Evolutionary conservation across 2,329 filamentous ascomycete genomes (phyloP).

Genomic region (Teratosphaeria destructans): DNA sequence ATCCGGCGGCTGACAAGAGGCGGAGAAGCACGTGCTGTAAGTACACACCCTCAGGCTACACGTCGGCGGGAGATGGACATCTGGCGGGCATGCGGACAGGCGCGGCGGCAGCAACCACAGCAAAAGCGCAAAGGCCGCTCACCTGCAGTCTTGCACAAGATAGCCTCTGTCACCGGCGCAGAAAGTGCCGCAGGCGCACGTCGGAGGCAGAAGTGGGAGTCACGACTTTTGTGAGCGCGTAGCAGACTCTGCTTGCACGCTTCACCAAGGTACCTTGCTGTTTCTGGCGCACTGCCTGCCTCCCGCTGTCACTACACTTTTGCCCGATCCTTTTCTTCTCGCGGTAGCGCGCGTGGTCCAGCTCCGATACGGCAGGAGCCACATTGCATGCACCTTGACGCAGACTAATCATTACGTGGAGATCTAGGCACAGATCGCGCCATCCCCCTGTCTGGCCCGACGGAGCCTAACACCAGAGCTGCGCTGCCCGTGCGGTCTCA

Average conservation of each 20-base stretch:
- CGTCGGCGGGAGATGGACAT: not conserved
- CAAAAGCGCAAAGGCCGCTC: not conserved
- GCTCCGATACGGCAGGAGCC: not conserved
- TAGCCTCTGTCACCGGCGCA: not conserved
- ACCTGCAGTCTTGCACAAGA: not conserved
- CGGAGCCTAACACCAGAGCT: not conserved
- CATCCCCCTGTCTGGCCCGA: not conserved
- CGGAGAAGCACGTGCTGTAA: not conserved
- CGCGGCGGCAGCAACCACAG: not conserved
- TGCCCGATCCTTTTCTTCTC: not conserved
- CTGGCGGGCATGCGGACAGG: not conserved
- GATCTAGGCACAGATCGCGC: not conserved
- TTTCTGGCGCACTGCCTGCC: not conserved
- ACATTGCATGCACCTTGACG: not conserved
- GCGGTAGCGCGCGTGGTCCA: not conserved
- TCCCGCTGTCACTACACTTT: not conserved
- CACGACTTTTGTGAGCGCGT: not conserved
- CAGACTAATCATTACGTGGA: not conserved
- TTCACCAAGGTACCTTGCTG: not conserved
- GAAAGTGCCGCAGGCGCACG: not conserved
- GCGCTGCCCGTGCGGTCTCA: not conserved
- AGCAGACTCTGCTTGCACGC: not conserved
- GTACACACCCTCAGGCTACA: not conserved
- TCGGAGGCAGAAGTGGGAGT: not conserved
- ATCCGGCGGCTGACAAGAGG: not conserved